Evolutionary conservation across 2,329 filamentous ascomycete species (phyloP).

Genomic region (Alternaria ethzedia): DNA sequence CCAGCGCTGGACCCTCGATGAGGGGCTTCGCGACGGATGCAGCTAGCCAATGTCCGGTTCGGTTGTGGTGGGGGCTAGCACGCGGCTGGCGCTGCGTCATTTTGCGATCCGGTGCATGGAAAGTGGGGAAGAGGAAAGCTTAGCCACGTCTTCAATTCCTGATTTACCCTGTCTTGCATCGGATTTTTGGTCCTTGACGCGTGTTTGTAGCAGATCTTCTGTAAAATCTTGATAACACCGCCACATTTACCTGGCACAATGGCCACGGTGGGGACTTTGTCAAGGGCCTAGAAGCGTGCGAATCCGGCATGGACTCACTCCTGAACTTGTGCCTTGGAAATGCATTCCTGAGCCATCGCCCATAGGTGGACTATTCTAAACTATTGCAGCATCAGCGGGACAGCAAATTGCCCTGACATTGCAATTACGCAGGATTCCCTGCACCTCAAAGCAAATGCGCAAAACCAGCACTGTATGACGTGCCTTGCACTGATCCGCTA

Average conservation of each 20-base stretch:
- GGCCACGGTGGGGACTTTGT: conserved; percentile 7
- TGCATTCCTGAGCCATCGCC: conserved; percentile 10
- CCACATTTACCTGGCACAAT: conserved; percentile 25
- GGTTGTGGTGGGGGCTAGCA: conserved; percentile 21
- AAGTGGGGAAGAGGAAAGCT: conserved; percentile 34
- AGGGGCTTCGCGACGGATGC: conserved; percentile 2
- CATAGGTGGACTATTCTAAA: conserved; percentile 17
- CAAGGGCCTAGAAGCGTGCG: conserved; percentile 20
- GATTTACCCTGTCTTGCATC: conserved; percentile 19
- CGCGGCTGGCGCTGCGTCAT: conserved; percentile 36
- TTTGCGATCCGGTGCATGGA: conserved; percentile 16
- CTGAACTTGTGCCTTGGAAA: conserved; percentile 7
- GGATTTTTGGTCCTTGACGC: conserved; percentile 12
- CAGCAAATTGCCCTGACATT: conserved; percentile 11
- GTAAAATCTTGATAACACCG: conserved; percentile 10
- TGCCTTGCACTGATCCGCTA: not conserved
- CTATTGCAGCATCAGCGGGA: not conserved
- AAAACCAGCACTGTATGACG: conserved; percentile 1
- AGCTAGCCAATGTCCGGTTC: conserved; percentile 14
- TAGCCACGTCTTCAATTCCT: conserved; percentile 30
- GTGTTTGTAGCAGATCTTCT: conserved; percentile 1
- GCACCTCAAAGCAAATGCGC: not conserved
- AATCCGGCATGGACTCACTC: conserved; percentile 7
- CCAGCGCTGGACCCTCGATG: conserved; percentile 5
- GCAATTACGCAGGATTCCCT: not conserved